Evolutionary conservation across 2,329 filamentous ascomycete species (phyloP).

Genomic region (Colletotrichum sp.): DNA sequence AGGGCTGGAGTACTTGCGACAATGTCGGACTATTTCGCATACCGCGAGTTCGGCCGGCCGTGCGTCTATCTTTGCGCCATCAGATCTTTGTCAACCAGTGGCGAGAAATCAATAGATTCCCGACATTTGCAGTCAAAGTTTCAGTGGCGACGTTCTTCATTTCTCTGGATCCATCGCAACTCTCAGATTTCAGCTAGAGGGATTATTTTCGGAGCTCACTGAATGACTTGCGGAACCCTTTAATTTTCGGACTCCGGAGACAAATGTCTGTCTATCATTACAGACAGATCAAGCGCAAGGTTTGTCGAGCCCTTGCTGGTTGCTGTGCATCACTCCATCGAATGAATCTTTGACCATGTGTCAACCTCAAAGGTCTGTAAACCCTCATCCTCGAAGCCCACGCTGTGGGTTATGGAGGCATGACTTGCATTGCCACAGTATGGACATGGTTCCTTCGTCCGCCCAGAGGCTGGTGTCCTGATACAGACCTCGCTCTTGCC

Average conservation of each 20-base stretch:
- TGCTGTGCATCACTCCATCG: neutral
- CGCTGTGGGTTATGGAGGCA: neutral
- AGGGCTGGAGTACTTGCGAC: neutral
- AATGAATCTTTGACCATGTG: neutral
- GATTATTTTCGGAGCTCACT: neutral
- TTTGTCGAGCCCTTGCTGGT: rapidly evolving
- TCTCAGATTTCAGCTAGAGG: neutral
- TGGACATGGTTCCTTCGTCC: neutral
- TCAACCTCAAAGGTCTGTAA: neutral
- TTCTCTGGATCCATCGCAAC: neutral
- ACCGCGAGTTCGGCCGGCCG: neutral
- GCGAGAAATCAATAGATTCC: neutral
- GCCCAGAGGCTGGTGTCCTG: neutral
- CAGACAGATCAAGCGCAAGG: neutral
- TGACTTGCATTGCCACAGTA: neutral
- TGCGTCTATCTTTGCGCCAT: neutral
- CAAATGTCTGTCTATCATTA: neutral
- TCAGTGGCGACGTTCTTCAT: neutral
- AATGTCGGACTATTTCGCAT: neutral
- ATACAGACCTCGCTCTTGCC: neutral
- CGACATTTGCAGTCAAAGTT: neutral
- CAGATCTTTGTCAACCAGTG: neutral
- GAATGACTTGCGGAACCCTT: neutral
- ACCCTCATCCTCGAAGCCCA: neutral
- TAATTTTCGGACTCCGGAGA: rapidly evolving